These are phyloP conservation scores for Haplosporangium gracile DNA, from an alignment of 192 early-diverging fungal genomes.

Conservation along the genomic window DNA sequence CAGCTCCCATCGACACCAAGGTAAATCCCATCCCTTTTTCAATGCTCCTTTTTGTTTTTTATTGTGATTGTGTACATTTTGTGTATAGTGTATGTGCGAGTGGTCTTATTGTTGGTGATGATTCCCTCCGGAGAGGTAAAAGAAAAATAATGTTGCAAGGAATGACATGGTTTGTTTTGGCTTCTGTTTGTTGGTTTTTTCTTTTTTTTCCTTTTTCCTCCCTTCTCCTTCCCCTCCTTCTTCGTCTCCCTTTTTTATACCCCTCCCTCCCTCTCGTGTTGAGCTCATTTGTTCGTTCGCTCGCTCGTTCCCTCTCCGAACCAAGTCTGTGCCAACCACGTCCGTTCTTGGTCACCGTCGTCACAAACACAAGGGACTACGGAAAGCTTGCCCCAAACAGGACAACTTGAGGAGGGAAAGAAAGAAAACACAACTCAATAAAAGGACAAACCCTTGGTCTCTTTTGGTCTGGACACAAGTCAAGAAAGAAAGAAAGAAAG, in stretches of 20 bases:
- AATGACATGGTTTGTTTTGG: conserved; percentile 10
- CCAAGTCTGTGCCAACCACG: neutral
- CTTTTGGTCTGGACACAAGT: neutral
- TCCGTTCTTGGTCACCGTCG: conserved; percentile 2
- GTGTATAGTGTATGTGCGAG: neutral
- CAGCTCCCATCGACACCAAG: conserved; percentile 35
- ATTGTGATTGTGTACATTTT: neutral
- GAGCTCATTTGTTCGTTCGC: neutral
- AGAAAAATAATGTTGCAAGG: neutral
- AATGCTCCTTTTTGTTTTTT: neutral
- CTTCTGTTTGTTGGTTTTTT: neutral
- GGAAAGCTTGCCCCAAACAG: neutral
- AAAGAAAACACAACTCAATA: neutral
- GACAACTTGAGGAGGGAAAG: neutral
- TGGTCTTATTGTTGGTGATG: neutral
- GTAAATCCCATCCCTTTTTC: neutral
- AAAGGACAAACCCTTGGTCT: neutral
- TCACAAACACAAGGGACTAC: neutral
- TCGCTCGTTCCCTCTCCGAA: neutral
- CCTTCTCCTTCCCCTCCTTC: neutral
- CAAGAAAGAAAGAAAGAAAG: neutral
- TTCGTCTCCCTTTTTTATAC: neutral
- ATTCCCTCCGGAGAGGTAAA: neutral
- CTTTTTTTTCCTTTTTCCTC: neutral
- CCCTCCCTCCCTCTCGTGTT: no score